Evolutionary conservation across 2,329 filamentous ascomycete genomes (phyloP), one percentile per base, ranked within the genome.

Genomic region (Ophiostoma ulmi): DNA sequence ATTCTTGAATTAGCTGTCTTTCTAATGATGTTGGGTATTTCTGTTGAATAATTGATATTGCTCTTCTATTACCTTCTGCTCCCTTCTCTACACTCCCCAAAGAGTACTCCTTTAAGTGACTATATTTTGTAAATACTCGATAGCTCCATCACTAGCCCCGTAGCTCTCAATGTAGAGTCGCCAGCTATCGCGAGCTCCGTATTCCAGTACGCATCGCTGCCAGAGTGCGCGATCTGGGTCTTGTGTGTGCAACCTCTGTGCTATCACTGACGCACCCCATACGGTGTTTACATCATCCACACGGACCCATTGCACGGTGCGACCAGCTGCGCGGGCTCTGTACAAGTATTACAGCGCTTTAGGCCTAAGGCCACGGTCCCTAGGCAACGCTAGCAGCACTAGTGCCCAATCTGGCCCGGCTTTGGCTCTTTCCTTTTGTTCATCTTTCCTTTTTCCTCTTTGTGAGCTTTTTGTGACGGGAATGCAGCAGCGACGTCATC

Each of bases 341-440:
- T 61, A 61, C n/a, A 2, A 14, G 39, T 41, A 48, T 22, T 58
- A 26, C 52, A 48, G 52, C 52, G 8, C 52, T 31, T 31, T 31
- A 31, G 31, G 31, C 31, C 31, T 31, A 31, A 22, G 48, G 20
- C 48, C 48, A 7, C 14, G 58, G 58, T 20, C 31, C 58, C 61
- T 64, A 64, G 61, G 63, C 63, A 65, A 65, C 63, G 36, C 63
- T 65, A 65, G 36, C 55, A 11, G 22, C 63, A 39, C 70, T 71
- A 71, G 68, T 71, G 70, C 70, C 70, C 68, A 71, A 71, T 69
- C 48, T 68, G 70, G 70, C 55, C 48, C 52, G n/a, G 48, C 63
- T 55, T 26, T 39, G 68, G 68, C 69, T 71, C 48, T n/a, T 55
- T 55, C 48, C 48, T 55, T 55, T 55, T 44, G 39, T 44, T 55